Base-by-base conservation (phyloP, 1,139 yeast species). In the Candida frijolesensis region DNA sequence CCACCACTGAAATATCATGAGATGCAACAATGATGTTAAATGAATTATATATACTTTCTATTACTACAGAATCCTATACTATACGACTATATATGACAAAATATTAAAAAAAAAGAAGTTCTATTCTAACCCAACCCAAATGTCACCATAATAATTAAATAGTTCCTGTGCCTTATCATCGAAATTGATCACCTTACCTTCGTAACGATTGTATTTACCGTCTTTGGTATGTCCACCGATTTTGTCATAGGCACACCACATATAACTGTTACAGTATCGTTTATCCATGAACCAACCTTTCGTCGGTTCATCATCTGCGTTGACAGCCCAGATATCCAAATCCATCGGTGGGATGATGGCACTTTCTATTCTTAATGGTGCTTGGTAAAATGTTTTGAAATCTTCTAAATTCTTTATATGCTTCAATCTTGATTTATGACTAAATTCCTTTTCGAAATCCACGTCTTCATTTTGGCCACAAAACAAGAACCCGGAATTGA, bases 171-270 rank as follows among this genome's bases (percentile, higher is more conserved):
- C 60, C n/a, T 58, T 53, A 16, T 59, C 48, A 43, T 63, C 68
- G 56, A 67, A 71, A 25, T 65, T 64, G 41, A 70, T 59, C 27
- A 64, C 51, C 29, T 53, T 55, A 5, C 76, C 75, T 1, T 49
- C 43, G 46, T 62, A 66, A 11, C 65, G 60, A 49, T 62, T 69
- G 46, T 65, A 66, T 7, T 47, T 50, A 7, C 70, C 71, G 33
- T 57, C 59, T 6, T 51, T 44, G 4, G 65, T 60, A 3, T 43
- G 54, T 1, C 74, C 80, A 41, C 80, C 80, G 51, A 76, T 65
- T 12, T 61, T 54, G 41, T 74, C 72, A 56, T 72, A 76, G 1
- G 77, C 79, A 66, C 81, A 76, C 74, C 79, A 76, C 42, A 74
- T 59, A 52, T 76, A 76, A n/a, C 72, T 67, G 37, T 67, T 67